Percentiles rank a stretch among this genome's conserved stretches.
phyloP scores from a whole-genome alignment of 23 red algal species.

The Gracilaria vermiculophylla region DNA sequence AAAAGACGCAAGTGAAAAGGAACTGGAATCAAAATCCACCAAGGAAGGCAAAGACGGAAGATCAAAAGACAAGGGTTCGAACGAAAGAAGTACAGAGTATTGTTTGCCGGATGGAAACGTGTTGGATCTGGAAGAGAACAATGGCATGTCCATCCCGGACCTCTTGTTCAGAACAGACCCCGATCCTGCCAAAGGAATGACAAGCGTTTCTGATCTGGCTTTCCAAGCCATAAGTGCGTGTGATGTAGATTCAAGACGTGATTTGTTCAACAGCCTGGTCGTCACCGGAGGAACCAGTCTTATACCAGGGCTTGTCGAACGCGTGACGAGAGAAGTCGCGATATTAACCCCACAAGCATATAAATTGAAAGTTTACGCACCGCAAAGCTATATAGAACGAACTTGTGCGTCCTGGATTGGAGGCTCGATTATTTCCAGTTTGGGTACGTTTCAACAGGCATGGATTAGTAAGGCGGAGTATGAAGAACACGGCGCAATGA shows the following conservation, averaged over 20 bases:
- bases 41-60: conserved; percentile 7
- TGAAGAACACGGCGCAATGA: conserved; percentile 67
- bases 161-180: neutral
- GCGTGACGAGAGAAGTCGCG: conserved; percentile 67
- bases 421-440: conserved; percentile 83
- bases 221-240: conserved; percentile 55
- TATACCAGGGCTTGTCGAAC: conserved; percentile 68
- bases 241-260: conserved; percentile 79
- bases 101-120: conserved; percentile 68
- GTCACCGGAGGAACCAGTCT: conserved; percentile 66
- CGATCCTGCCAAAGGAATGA: conserved; percentile 26
- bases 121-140: neutral
- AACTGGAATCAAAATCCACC: neutral
- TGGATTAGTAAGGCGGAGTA: conserved; percentile 92
- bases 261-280: conserved; percentile 74
- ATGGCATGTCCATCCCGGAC: conserved; percentile 12
- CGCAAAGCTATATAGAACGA: conserved; percentile 49
- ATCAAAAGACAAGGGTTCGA: conserved; percentile 43
- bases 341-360: conserved; percentile 68
- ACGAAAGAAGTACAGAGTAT: conserved; percentile 41
- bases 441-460: conserved; percentile 89
- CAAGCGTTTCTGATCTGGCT: conserved; percentile 39
- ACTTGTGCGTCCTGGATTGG: conserved; percentile 82
- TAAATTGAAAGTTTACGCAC: conserved; percentile 75
- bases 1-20: conserved; percentile 12